These are phyloP conservation scores for Picea abies DNA, from an alignment of 83 land plant genomes.

Conservation along the genomic window DNA sequence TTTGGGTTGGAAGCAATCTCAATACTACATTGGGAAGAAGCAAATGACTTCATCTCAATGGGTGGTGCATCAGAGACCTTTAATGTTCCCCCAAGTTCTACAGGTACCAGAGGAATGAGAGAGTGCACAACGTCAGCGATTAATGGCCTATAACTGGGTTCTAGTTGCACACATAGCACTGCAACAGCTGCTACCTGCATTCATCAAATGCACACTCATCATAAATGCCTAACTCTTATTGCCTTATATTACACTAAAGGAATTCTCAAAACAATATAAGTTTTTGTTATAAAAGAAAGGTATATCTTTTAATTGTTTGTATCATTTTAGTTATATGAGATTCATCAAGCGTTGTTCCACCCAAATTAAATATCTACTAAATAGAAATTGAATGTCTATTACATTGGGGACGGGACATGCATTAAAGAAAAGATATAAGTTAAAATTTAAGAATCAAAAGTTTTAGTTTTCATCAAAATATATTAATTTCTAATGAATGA, in stretches of 20 bases:
- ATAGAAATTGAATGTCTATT: too few relatives aligned
- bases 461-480: too few relatives aligned
- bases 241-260: not conserved
- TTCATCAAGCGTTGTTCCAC: too few relatives aligned
- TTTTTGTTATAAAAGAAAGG: not conserved
- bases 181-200: conserved; percentile 89
- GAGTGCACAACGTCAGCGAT: conserved; percentile 88
- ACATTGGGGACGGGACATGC: too few relatives aligned
- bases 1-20: not conserved
- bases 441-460: too few relatives aligned
- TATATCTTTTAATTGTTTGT: not conserved
- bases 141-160: conserved; percentile 85
- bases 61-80: conserved; percentile 23
- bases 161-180: conserved; percentile 82
- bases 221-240: not conserved
- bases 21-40: not conserved
- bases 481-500: too few relatives aligned
- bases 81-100: conserved; percentile 70
- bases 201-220: not conserved
- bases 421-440: too few relatives aligned
- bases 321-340: too few relatives aligned
- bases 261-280: not conserved
- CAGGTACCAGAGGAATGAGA: conserved; percentile 75
- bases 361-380: too few relatives aligned
- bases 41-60: conserved; percentile 5